Conservation (phyloP, 192 early-diverging fungal species). For the Cladochytrium replicatum region DNA sequence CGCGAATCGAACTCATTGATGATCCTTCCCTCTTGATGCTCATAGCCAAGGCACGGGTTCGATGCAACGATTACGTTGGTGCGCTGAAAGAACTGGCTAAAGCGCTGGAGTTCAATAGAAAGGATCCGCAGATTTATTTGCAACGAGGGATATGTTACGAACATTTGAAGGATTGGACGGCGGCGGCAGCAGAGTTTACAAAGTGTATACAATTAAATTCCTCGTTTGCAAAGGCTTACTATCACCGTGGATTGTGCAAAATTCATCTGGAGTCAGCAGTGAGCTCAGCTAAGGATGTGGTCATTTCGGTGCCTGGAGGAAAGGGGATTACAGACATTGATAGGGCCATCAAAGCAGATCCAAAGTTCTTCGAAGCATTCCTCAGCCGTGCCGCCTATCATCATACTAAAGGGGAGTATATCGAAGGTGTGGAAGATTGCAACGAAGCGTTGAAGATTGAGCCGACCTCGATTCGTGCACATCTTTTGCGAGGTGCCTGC, state of each 20-base stretch:
- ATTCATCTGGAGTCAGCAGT: constrained; percentile 25
- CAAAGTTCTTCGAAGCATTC: constrained; percentile 43
- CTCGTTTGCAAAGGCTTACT: constrained; percentile 42
- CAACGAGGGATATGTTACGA: constrained; percentile 45
- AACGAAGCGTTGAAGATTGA: constrained; percentile 36
- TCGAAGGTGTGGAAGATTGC: constrained; percentile 38
- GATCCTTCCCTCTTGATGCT: constrained; percentile 36
- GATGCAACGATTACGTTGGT: constrained; percentile 35
- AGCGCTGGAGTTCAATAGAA: constrained; percentile 27
- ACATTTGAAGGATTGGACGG: constrained; percentile 28
- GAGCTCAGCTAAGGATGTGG: no score
- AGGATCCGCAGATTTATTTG: constrained; percentile 44
- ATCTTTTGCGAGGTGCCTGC: constrained; percentile 36
- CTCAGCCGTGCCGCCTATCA: constrained; percentile 37
- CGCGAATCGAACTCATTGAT: constrained; percentile 23
- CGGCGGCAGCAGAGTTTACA: constrained; percentile 32
- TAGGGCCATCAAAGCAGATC: constrained; percentile 27
- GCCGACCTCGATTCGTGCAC: constrained; percentile 42
- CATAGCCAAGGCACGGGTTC: constrained; percentile 39
- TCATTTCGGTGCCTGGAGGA: constrained; percentile 3
- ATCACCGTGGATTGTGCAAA: constrained; percentile 41
- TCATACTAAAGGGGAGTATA: constrained; percentile 28
- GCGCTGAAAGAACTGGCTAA: constrained; percentile 33
- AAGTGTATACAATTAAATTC: constrained; percentile 29
- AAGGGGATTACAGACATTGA: background rate